Evolutionary conservation across 1,284 basidiomycete species (phyloP).

Genomic region (Cryptococcus sp.): DNA sequence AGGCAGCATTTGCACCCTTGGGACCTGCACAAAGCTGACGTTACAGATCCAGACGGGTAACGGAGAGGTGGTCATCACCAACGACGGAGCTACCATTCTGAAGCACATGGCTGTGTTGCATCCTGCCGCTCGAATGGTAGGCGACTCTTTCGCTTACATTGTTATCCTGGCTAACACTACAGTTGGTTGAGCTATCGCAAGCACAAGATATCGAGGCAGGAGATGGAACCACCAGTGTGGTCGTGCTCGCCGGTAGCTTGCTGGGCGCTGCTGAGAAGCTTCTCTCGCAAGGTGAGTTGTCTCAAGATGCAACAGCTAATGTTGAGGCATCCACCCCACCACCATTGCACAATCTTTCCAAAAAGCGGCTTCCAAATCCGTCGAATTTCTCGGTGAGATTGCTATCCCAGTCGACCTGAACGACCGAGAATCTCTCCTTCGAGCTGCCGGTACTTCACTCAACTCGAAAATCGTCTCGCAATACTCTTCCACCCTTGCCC

Average conservation of each 20-base stretch:
- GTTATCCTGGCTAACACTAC: conserved; percentile 8
- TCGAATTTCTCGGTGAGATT: conserved; percentile 90
- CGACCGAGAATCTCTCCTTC: conserved; percentile 78
- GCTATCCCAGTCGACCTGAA: conserved; percentile 87
- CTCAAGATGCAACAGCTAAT: conserved; percentile 1
- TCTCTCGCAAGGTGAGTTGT: conserved; percentile 70
- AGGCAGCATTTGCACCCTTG: conserved; percentile 11
- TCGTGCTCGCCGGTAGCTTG: conserved; percentile 90
- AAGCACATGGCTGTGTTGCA: conserved; percentile 97
- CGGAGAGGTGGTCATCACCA: conserved; percentile 96
- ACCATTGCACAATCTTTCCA: conserved; percentile 96
- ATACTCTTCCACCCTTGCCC: conserved; percentile 94
- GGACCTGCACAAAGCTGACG: neutral
- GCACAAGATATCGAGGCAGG: conserved; percentile 99
- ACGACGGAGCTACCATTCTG: conserved; percentile 97
- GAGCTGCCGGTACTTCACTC: conserved; percentile 89
- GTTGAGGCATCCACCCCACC: conserved; percentile 79
- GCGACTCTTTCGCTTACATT: conserved; percentile 9
- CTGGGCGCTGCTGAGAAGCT: conserved; percentile 95
- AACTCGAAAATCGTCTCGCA: conserved; percentile 99
- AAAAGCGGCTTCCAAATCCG: conserved; percentile 84
- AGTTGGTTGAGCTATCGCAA: conserved; percentile 95
- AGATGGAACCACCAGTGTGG: conserved; percentile 98
- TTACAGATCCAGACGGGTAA: conserved; percentile 85
- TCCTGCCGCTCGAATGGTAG: conserved; percentile 95